Evolutionary conservation across 2,329 filamentous ascomycete genomes (phyloP), one percentile per base, ranked within the genome.

Genomic region (Rosellinia necatrix): DNA sequence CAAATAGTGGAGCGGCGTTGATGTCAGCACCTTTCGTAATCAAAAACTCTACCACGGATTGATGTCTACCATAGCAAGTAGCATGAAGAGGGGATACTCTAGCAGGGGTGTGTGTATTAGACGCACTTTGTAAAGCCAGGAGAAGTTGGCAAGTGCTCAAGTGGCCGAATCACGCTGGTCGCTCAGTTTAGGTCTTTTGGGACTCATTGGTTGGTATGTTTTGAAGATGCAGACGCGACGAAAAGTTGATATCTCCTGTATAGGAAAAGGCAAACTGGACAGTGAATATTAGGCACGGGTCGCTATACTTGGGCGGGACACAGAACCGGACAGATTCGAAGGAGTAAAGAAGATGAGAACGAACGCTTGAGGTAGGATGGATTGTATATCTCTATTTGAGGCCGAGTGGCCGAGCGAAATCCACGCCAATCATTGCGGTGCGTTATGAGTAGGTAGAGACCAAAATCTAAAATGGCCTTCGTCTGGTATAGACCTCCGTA

Each of bases 91-190:
- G 48, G 17, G 48, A 19, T 17, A 42, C 34, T 35, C 42, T 42
- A 25, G 17, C 7, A 50, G 37, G 34, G 37, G 13, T 13, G 25
- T 27, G 25, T 50, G 48, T 42, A 19, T 50, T 42, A 24, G 3
- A 13, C 19, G 9, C 19, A 49, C 1, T 34, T 30, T 38, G 13
- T 50, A 50, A 50, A 34, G 17, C 13, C 15, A 34, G 29, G 19
- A 50, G 37, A 42, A 50, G 4, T 50, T 42, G 48, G 27, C 48
- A 50, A 37, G 48, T 50, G 25, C 48, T 50, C 27, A 42, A 42
- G 48, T 50, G 37, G 8, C 48, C 48, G 3, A 5, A 42, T 42
- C 37, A 25, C 35, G 35, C 24, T 46, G 37, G 5, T 53, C 51
- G 13, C 42, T 53, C 43, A 41, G 42, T 34, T 53, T 53, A 4